phyloP scores from a whole-genome alignment of 2,329 filamentous ascomycete species.

The Aureobasidium sp. region DNA sequence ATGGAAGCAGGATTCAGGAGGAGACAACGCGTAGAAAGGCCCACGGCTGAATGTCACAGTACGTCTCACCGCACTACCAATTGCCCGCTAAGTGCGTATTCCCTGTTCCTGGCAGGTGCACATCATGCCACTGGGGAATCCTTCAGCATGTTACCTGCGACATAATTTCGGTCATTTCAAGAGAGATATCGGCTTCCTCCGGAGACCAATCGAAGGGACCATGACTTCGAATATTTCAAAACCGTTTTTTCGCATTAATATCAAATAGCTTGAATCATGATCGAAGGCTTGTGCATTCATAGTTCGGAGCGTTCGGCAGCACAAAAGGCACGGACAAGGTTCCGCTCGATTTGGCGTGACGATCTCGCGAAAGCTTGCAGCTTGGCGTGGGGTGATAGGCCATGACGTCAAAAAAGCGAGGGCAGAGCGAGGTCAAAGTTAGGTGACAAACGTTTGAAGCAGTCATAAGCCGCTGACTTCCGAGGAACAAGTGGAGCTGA shows the following conservation, averaged over 20 bases:
- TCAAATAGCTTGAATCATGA: background rate
- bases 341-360: background rate
- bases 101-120: background rate
- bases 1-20: background rate
- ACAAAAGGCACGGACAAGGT: background rate
- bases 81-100: background rate
- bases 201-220: background rate
- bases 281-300: background rate
- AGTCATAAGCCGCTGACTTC: background rate
- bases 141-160: background rate
- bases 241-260: too few relatives aligned
- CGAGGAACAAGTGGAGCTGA: background rate
- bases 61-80: background rate
- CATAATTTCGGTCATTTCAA: too few relatives aligned
- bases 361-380: background rate
- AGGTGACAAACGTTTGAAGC: background rate
- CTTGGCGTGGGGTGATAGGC: background rate
- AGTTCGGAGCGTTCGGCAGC: background rate
- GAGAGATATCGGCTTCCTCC: too few relatives aligned
- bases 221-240: background rate
- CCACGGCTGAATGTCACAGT: background rate
- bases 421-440: background rate
- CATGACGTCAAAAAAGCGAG: too few relatives aligned
- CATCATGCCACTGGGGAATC: constrained; percentile 3
- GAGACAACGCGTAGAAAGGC: background rate